These are phyloP conservation scores for Pichia scutulata DNA, from an alignment of 805 yeast species.

Conservation along the genomic window DNA sequence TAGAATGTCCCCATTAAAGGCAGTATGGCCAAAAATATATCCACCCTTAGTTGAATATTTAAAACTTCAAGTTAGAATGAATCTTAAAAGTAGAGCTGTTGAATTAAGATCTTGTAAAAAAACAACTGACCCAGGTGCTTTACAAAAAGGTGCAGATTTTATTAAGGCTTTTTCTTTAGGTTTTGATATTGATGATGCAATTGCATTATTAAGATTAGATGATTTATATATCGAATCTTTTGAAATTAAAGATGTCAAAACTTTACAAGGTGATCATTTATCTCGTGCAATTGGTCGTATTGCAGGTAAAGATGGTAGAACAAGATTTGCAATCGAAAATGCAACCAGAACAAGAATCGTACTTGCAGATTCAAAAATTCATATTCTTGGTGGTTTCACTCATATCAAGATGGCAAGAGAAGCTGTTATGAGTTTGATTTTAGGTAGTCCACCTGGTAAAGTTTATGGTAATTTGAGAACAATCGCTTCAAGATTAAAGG, in stretches of 20 bases:
- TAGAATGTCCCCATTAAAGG: conserved; percentile 89
- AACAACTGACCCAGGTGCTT: conserved; percentile 87
- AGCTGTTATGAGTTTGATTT: conserved; percentile 86
- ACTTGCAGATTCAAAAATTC: conserved; percentile 92
- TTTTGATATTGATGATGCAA: conserved; percentile 94
- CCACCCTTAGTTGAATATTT: conserved; percentile 94
- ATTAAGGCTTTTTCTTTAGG: conserved; percentile 93
- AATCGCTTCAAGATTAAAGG: conserved; percentile 95
- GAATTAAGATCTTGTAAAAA: conserved; percentile 76
- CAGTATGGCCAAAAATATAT: conserved; percentile 87
- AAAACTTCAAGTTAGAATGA: conserved; percentile 94
- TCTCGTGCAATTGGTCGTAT: conserved; percentile 99
- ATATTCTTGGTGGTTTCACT: conserved; percentile 93
- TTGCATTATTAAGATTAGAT: conserved; percentile 87
- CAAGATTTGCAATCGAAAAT: conserved; percentile 96
- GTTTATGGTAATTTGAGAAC: conserved; percentile 96
- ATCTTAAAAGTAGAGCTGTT: conserved; percentile 76
- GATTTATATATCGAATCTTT: conserved; percentile 96
- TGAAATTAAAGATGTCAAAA: conserved; percentile 94
- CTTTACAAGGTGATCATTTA: conserved; percentile 90
- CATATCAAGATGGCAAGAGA: conserved; percentile 99
- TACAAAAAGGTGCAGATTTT: conserved; percentile 97
- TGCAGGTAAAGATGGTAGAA: conserved; percentile 99
- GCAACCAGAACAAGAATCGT: conserved; percentile 98
- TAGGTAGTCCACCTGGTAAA: conserved; percentile 98